Percentiles rank a stretch among this genome's conserved stretches.
Evolutionary conservation across 768 basidiomycete genomes (phyloP).

Genomic region (Leccinum variicolor): DNA sequence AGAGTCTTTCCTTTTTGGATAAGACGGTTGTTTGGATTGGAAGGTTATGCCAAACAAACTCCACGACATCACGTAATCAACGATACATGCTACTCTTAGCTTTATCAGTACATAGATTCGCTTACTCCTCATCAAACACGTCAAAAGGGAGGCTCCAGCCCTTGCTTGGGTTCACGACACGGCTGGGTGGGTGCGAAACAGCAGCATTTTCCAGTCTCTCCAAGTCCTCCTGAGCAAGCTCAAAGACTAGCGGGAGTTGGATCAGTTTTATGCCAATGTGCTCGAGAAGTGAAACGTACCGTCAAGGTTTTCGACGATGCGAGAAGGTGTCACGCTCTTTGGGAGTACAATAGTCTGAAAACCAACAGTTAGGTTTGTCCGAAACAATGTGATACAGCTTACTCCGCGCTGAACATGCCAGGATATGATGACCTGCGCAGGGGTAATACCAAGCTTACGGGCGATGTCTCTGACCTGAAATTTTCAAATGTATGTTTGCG

Average conservation of each 20-base stretch:
- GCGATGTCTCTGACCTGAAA: conserved; percentile 55
- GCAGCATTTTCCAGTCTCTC: conserved; percentile 39
- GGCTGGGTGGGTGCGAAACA: conserved; percentile 48
- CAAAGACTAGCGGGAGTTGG: conserved; percentile 23
- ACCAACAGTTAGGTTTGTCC: background rate
- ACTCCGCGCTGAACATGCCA: conserved; percentile 80
- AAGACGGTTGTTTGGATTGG: conserved; percentile 28
- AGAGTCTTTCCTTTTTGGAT: conserved; percentile 15
- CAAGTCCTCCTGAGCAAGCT: conserved; percentile 38
- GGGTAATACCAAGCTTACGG: conserved; percentile 61
- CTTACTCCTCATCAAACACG: conserved; percentile 50
- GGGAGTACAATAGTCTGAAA: conserved; percentile 65
- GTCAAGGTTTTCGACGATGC: conserved; percentile 69
- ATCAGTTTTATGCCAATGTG: background rate
- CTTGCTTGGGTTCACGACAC: conserved; percentile 57
- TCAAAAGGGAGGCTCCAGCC: conserved; percentile 59
- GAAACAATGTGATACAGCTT: conserved; percentile 19
- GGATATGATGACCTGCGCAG: conserved; percentile 70
- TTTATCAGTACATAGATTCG: background rate
- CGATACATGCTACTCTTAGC: background rate
- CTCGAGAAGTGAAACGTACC: conserved; percentile 31
- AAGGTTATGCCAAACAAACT: conserved; percentile 28
- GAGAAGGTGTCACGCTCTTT: conserved; percentile 70
- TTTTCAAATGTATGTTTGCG: background rate
- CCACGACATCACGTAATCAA: conserved; percentile 5